A percentile compares a stretch with the other conserved stretches of the same genome.
These are phyloP conservation scores for Metschnikowia orientalis DNA, from an alignment of 805 yeast genomes.

Conservation along the genomic window DNA sequence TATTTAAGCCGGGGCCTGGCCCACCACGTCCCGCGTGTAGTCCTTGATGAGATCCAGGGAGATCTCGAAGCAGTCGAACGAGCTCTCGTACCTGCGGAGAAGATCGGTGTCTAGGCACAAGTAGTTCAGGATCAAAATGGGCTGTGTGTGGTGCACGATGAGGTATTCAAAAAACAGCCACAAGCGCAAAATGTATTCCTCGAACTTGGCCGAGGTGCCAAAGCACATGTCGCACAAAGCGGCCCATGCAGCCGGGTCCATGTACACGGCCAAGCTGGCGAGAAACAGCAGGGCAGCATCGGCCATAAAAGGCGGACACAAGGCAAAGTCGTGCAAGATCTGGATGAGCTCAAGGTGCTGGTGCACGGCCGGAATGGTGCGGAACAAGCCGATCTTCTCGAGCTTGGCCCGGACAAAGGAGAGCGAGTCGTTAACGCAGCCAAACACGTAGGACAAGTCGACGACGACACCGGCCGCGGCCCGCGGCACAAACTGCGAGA, in stretches of 20 bases:
- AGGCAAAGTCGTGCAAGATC: constrained; percentile 10
- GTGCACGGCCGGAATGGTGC: constrained; percentile 10
- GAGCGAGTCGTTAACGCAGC: constrained; percentile 9
- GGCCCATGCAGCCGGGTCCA: constrained; percentile 9
- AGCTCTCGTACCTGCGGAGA: constrained; percentile 11
- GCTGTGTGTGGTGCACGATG: constrained; percentile 6
- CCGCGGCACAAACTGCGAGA: constrained; percentile 10
- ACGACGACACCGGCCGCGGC: constrained; percentile 4
- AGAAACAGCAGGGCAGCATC: constrained; percentile 9
- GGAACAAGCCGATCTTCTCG: constrained; percentile 5
- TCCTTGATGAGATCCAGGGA: constrained; percentile 9
- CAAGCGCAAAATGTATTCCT: constrained; percentile 10
- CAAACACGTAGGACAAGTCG: constrained; percentile 11
- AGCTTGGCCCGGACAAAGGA: constrained; percentile 7
- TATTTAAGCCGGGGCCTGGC: constrained; percentile 9
- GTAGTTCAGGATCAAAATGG: constrained; percentile 7
- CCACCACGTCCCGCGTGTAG: constrained; percentile 12
- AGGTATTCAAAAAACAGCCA: constrained; percentile 14
- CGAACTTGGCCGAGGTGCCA: constrained; percentile 9
- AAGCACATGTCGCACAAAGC: constrained; percentile 10
- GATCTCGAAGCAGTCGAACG: constrained; percentile 11
- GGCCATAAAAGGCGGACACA: constrained; percentile 6
- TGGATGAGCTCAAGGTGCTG: constrained; percentile 6
- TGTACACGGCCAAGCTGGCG: constrained; percentile 6
- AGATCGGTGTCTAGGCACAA: constrained; percentile 12